Evolutionary conservation across 768 basidiomycete species (phyloP).

Genomic region (Clitopilus passeckerianus): DNA sequence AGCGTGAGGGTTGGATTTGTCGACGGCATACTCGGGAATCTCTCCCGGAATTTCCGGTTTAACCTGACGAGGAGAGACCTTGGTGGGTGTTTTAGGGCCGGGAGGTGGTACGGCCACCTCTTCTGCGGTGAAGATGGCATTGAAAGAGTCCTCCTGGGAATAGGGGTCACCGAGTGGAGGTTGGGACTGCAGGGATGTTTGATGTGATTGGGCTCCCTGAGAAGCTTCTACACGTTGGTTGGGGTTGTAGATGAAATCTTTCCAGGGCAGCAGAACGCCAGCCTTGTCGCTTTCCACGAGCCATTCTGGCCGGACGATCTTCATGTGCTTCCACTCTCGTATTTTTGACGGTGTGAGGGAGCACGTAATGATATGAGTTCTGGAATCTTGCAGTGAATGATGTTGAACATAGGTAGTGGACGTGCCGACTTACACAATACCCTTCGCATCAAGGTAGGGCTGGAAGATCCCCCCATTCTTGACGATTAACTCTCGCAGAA

Average conservation of each 20-base stretch:
- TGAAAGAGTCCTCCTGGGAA: too few species aligned
- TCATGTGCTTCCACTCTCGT: constrained; percentile 85
- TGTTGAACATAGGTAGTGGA: not conserved
- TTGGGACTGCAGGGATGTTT: constrained; percentile 24
- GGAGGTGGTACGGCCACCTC: not conserved
- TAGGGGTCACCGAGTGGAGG: not conserved
- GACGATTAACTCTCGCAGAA: constrained; percentile 73
- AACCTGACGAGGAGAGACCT: constrained; percentile 8
- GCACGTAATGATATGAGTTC: constrained; percentile 90
- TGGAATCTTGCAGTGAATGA: constrained; percentile 18
- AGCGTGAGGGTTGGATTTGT: constrained; percentile 67
- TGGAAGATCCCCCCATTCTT: constrained; percentile 81
- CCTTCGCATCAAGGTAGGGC: constrained; percentile 78
- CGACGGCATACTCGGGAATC: constrained; percentile 62
- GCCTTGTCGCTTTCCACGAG: constrained; percentile 72
- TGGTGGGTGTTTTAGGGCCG: constrained; percentile 4
- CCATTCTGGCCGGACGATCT: constrained; percentile 88
- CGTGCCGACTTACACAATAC: constrained; percentile 51
- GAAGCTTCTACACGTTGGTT: constrained; percentile 40
- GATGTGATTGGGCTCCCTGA: constrained; percentile 41
- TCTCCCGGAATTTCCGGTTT: constrained; percentile 25
- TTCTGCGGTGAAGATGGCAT: not conserved
- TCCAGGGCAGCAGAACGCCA: constrained; percentile 75
- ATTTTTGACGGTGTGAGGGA: constrained; percentile 89
- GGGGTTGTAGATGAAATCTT: constrained; percentile 57